Conservation (phyloP, 2,329 filamentous ascomycete genomes). For the Daldinia sp. region DNA sequence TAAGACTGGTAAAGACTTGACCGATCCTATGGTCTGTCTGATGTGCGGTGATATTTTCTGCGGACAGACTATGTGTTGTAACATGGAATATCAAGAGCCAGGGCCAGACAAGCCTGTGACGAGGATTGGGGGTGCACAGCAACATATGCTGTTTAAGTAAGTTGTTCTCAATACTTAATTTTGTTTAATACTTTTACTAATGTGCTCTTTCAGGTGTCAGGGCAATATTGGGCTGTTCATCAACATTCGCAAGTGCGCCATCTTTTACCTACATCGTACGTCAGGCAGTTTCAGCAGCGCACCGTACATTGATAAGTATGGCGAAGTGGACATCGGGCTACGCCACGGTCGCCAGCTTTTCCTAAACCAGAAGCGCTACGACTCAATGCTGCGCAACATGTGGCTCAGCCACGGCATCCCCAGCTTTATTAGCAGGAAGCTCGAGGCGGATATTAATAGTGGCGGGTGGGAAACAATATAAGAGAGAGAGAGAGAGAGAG, state of each 20-base stretch:
- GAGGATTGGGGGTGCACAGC: conserved; percentile 84
- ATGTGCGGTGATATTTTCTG: conserved; percentile 98
- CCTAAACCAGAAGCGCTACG: conserved; percentile 93
- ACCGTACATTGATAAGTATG: conserved; percentile 95
- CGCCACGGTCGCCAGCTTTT: conserved; percentile 89
- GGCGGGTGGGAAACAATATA: conserved; percentile 94
- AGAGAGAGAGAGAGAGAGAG: conserved; percentile 36
- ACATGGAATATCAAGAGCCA: conserved; percentile 68
- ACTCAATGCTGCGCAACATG: conserved; percentile 84
- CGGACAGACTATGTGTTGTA: conserved; percentile 92
- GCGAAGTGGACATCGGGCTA: conserved; percentile 93
- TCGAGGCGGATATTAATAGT: conserved; percentile 96
- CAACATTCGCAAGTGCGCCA: conserved; percentile 95
- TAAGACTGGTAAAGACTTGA: conserved; percentile 89
- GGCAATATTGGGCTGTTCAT: conserved; percentile 93
- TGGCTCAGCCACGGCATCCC: conserved; percentile 91
- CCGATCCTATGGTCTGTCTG: conserved; percentile 90
- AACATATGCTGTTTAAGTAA: conserved; percentile 84
- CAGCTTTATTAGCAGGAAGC: conserved; percentile 86
- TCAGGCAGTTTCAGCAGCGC: conserved; percentile 88
- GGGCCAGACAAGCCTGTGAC: conserved; percentile 55
- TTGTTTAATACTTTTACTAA: conserved; percentile 41
- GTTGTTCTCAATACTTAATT: conserved; percentile 52
- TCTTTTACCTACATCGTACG: conserved; percentile 84
- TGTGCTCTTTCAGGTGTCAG: conserved; percentile 74